Evolutionary conservation across 805 yeast genomes (phyloP), one percentile per base, ranked within the genome.

Genomic region (Schizosaccharomyces cryophilus): DNA sequence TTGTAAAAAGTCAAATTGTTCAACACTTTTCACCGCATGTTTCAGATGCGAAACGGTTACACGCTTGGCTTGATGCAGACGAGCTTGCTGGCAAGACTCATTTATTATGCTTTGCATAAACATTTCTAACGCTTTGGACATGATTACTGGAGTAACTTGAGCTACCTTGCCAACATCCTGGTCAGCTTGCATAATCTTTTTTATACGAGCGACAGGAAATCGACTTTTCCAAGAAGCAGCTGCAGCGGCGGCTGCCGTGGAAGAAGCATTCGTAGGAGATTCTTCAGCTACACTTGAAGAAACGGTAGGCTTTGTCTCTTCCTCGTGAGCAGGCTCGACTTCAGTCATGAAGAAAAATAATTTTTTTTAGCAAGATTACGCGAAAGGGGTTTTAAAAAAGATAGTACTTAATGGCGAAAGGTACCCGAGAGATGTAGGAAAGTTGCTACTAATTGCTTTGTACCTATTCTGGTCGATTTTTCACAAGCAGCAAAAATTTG

Each of bases 151-250:
- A 1, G 99, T 94, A 1, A 96, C 96, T 69, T 89, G 96, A 3
- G 98, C 96, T 4, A 93, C 97, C 69, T 93, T 93, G 2, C 99
- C 99, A 56, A 93, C 89, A 65, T 93, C 99, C 65, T 93, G 98
- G 71, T 93, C 99, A 35, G 94, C 83, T 69, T 93, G 98, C 96
- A 93, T 90, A 63, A 93, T 80, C 67, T 93, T 87, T 75, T 93
- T 93, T 67, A 93, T 88, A 64, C 97, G 80, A 2, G 97, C 97
- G 17, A 45, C 38, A 38, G 61, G 61, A 47, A 59, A 59, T 6
- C 56, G 30, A 15, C 56, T 51, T 51, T 51, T 51, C 56, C 56
- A 51, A 29, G 30, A 21, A 21, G 56, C 31, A 2, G 56, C 56
- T 1, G 56, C 35, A 6, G 30, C 19, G 7, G 56, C 51, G 21